Percentiles rank a stretch among this genome's conserved stretches.
Conservation (phyloP, 2,329 filamentous ascomycete species). For the Capronia americana region DNA sequence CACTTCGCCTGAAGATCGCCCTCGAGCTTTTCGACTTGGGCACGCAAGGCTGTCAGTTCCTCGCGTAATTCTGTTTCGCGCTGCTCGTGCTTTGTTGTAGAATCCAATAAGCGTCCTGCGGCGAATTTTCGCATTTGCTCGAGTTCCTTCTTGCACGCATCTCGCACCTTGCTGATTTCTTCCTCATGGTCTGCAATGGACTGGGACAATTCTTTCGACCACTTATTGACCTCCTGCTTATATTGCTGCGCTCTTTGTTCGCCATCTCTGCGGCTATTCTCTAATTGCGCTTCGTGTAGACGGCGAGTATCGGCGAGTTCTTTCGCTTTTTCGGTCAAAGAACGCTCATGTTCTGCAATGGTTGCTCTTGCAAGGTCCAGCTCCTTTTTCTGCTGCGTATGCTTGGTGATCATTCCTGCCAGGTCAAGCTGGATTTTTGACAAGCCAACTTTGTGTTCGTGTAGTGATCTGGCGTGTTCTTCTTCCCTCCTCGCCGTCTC, state of each 20-base stretch:
- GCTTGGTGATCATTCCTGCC: conserved; percentile 37
- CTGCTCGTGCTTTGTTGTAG: conserved; percentile 46
- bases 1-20: conserved; percentile 35
- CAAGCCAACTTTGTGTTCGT: conserved; percentile 30
- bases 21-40: conserved; percentile 36
- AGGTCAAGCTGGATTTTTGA: conserved; percentile 37
- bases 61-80: conserved; percentile 41
- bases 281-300: conserved; percentile 25
- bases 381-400: conserved; percentile 35
- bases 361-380: conserved; percentile 27
- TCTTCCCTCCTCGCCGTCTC: conserved; percentile 27
- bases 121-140: conserved; percentile 39
- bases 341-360: conserved; percentile 23
- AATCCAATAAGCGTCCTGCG: conserved; percentile 44
- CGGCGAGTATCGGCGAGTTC: conserved; percentile 20
- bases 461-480: conserved; percentile 16
- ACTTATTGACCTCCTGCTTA: conserved; percentile 17
- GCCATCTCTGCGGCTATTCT: conserved; percentile 1
- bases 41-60: conserved; percentile 35
- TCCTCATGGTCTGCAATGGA: conserved; percentile 23
- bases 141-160: conserved; percentile 24
- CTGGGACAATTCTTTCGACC: conserved; percentile 24
- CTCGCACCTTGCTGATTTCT: conserved; percentile 23
- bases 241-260: conserved; percentile 27
- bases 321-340: conserved; percentile 21